Evolutionary conservation across 176 grass and related monocot genomes (phyloP).

Genomic region (Lolium perenne): DNA sequence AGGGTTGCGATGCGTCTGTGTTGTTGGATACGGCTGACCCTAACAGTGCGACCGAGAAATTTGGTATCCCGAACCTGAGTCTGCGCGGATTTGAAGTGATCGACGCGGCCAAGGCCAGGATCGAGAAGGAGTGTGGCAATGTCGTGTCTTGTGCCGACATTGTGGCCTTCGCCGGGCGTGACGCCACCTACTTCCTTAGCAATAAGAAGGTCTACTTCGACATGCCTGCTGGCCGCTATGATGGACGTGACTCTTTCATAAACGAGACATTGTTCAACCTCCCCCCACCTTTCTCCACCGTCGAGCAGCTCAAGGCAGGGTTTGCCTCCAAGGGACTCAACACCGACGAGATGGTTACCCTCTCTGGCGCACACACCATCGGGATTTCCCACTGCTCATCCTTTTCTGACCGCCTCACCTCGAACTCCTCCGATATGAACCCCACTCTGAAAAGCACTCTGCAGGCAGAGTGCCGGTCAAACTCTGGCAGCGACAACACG

Average conservation of each 20-base stretch:
- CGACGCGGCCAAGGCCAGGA: slow-evolving; percentile 32
- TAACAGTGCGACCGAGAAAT: slow-evolving; percentile 45
- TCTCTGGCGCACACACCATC: slow-evolving; percentile 29
- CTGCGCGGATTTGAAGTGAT: slow-evolving; percentile 50
- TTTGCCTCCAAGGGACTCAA: slow-evolving; percentile 49
- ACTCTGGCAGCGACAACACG: neutral
- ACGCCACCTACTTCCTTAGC: slow-evolving; percentile 45
- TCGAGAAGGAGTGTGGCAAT: slow-evolving; percentile 8
- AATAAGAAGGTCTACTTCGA: slow-evolving; percentile 18
- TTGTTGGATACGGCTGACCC: slow-evolving; percentile 35
- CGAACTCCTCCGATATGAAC: slow-evolving; percentile 36
- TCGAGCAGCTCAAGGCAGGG: slow-evolving; percentile 4
- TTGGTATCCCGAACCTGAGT: slow-evolving; percentile 17
- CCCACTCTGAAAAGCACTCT: neutral
- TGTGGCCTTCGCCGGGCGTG: slow-evolving; percentile 55
- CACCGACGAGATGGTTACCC: slow-evolving; percentile 1
- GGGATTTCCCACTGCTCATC: slow-evolving; percentile 43
- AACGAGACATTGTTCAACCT: slow-evolving; percentile 30
- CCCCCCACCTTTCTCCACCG: slow-evolving; percentile 16
- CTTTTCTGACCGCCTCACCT: slow-evolving; percentile 36
- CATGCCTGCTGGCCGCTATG: slow-evolving; percentile 50
- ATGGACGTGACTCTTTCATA: slow-evolving; percentile 40
- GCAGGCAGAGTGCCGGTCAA: neutral
- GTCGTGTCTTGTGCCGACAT: slow-evolving; percentile 52
- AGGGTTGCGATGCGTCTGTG: slow-evolving; percentile 67